Percentiles rank a stretch among this genome's conserved stretches.
These are phyloP conservation scores for Termitomyces sp. DNA, from an alignment of 1,284 basidiomycete species.

Conservation along the genomic window DNA sequence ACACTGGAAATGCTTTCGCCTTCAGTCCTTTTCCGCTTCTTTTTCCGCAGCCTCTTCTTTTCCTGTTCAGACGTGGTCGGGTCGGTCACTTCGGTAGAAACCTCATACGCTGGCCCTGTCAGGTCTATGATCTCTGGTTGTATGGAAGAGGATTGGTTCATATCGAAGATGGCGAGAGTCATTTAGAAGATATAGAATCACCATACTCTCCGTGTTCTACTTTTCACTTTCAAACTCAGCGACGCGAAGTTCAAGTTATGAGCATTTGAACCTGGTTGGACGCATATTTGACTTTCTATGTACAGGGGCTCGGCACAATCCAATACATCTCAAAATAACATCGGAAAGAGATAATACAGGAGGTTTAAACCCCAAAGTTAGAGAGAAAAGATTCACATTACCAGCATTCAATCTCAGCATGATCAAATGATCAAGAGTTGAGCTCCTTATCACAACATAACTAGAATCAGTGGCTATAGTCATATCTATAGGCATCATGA, in stretches of 20 bases:
- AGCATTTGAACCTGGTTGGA: no score
- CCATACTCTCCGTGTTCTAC: background rate
- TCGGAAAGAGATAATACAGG: background rate
- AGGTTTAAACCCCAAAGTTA: conserved; percentile 1
- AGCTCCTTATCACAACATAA: background rate
- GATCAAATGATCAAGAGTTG: conserved; percentile 9
- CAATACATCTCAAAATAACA: background rate
- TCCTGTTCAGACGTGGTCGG: conserved; percentile 4
- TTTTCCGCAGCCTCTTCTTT: conserved; percentile 15
- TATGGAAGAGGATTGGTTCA: conserved; percentile 3
- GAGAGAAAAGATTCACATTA: background rate
- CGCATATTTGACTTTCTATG: background rate
- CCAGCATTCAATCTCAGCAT: background rate
- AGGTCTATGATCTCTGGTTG: conserved; percentile 23
- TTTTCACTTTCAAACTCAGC: conserved; percentile 17
- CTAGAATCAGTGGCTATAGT: conserved; percentile 50
- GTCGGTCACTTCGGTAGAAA: background rate
- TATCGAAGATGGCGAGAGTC: background rate
- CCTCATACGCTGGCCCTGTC: conserved; percentile 12
- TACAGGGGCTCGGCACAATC: background rate
- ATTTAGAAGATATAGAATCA: background rate
- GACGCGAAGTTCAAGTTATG: background rate
- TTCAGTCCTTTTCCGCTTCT: conserved; percentile 17
- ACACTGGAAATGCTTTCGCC: conserved; percentile 8
- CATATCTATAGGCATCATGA: conserved; percentile 45